These are phyloP conservation scores for Acanthochlamys bracteata DNA, from an alignment of 106 monocot species.

Conservation along the genomic window DNA sequence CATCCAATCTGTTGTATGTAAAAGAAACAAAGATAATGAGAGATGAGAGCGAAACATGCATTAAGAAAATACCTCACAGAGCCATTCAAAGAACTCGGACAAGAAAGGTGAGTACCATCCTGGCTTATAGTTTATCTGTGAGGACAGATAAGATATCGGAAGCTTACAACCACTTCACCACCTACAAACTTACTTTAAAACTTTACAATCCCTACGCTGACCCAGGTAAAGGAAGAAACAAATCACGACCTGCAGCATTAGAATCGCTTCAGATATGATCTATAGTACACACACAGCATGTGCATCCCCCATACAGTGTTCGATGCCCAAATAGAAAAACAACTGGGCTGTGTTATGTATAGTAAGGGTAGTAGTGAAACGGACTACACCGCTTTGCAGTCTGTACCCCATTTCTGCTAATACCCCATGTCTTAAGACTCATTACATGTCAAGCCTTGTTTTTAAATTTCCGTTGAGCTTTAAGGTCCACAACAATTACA, in stretches of 20 bases:
- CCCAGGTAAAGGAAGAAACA: constrained; percentile 4
- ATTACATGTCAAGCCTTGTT: constrained; percentile 11
- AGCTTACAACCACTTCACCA: neutral
- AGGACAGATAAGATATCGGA: neutral
- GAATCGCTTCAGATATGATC: neutral
- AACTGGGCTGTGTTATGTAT: neutral
- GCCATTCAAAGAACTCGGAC: constrained; percentile 5
- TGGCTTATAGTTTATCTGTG: neutral
- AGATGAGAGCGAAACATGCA: neutral
- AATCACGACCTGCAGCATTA: neutral
- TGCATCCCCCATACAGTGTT: neutral
- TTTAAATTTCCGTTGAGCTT: constrained; percentile 52
- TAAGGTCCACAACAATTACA: constrained; percentile 53
- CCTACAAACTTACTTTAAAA: neutral
- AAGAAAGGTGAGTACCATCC: neutral
- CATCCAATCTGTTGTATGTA: too few species aligned
- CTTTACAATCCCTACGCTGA: constrained; percentile 2
- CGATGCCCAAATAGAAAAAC: constrained; percentile 4
- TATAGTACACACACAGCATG: neutral
- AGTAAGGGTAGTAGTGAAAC: neutral
- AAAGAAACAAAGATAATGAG: too few species aligned
- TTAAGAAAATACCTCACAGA: constrained; percentile 3
- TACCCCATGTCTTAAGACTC: neutral
- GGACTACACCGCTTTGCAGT: neutral
- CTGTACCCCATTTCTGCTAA: neutral